A percentile compares a stretch with the other conserved stretches of the same genome.
Evolutionary conservation across 352 stramenopile species (phyloP).

Genomic region (Globisporangium parvum): DNA sequence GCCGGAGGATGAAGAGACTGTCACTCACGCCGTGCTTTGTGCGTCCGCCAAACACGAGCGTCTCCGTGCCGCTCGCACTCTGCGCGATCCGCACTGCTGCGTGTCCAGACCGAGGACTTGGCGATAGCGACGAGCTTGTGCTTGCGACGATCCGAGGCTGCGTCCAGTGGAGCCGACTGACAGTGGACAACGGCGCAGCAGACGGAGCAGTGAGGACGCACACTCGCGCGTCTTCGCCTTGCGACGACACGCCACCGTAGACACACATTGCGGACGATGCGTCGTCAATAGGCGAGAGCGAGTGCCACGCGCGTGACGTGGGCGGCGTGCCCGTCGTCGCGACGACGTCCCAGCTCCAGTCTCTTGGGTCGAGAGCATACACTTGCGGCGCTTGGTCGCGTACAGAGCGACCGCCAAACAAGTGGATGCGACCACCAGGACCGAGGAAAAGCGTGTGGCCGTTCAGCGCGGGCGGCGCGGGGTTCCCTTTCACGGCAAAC

Average conservation of each 20-base stretch:
- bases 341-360: conserved; percentile 47
- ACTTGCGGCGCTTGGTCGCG: conserved; percentile 47
- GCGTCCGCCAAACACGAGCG: conserved; percentile 55
- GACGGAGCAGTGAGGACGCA: conserved; percentile 22
- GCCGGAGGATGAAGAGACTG: conserved; percentile 29
- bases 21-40: conserved; percentile 58
- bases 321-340: conserved; percentile 20
- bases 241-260: conserved; percentile 56
- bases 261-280: conserved; percentile 23
- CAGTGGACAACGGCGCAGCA: not conserved
- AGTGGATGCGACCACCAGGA: conserved; percentile 17
- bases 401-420: conserved; percentile 56
- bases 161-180: conserved; percentile 21
- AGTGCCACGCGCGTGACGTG: conserved; percentile 57
- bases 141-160: conserved; percentile 2
- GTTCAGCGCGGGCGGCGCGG: conserved; percentile 54
- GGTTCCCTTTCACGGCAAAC: conserved; percentile 49
- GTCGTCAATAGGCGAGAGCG: conserved; percentile 22
- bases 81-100: conserved; percentile 24
- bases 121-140: conserved; percentile 11
- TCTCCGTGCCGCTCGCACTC: conserved; percentile 6
- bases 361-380: conserved; percentile 36
- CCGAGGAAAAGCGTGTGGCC: conserved; percentile 51
- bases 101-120: conserved; percentile 45
- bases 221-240: conserved; percentile 41